Conservation (phyloP, 805 yeast genomes). For the Nakazawaea sp. region DNA sequence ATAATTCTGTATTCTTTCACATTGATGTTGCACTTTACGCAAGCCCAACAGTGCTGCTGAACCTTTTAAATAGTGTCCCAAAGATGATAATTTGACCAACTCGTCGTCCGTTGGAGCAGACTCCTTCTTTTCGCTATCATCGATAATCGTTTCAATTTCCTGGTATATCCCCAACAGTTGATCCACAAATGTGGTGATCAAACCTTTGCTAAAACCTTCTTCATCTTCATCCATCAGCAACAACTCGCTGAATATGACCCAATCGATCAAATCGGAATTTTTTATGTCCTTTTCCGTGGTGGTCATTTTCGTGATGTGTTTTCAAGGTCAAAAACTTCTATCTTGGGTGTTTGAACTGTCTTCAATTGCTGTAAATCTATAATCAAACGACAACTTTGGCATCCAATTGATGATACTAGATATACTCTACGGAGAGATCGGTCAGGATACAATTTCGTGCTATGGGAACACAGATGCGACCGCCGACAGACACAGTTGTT, state of each 20-base stretch:
- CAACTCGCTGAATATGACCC: conserved; percentile 84
- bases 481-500: too few species aligned
- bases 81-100: conserved; percentile 55
- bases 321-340: too few species aligned
- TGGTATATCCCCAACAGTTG: conserved; percentile 80
- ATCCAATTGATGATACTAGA: too few species aligned
- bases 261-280: conserved; percentile 67
- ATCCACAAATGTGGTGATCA: conserved; percentile 79
- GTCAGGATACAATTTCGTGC: too few species aligned
- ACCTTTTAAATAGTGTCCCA: conserved; percentile 94
- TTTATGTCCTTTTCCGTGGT: conserved; percentile 24
- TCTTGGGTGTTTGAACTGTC: too few species aligned
- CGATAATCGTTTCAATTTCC: conserved; percentile 57
- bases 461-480: too few species aligned
- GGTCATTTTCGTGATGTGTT: not conserved
- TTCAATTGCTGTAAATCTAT: too few species aligned
- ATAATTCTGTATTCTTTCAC: conserved; percentile 90
- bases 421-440: too few species aligned
- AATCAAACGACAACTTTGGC: too few species aligned
- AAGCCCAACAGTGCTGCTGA: conserved; percentile 93
- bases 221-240: conserved; percentile 96
- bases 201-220: conserved; percentile 75
- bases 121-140: conserved; percentile 9
- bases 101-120: conserved; percentile 25
- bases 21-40: conserved; percentile 71